A percentile compares a stretch with the other conserved stretches of the same genome.
phyloP scores from a whole-genome alignment of 2,329 filamentous ascomycete genomes.

The Colletotrichum sp. region DNA sequence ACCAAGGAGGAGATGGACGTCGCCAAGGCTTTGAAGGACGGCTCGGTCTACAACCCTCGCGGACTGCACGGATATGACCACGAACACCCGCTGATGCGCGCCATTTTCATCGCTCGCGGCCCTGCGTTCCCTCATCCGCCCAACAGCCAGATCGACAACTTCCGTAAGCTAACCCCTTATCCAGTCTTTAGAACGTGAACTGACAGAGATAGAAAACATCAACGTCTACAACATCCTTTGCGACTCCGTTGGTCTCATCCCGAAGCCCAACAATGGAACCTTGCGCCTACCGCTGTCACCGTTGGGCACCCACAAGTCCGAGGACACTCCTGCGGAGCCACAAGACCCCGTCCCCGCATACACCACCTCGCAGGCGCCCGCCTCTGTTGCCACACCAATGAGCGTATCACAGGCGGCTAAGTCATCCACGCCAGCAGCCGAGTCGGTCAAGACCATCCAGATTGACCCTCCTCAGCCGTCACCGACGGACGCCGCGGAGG shows the following conservation, averaged over 20 bases:
- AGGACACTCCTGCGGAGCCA: constrained; percentile 53
- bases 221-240: constrained; percentile 96
- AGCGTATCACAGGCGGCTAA: constrained; percentile 19
- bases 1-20: constrained; percentile 80
- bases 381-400: not conserved
- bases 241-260: constrained; percentile 78
- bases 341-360: constrained; percentile 52
- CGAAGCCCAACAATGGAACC: constrained; percentile 86
- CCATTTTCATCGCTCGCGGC: constrained; percentile 90
- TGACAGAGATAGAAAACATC: constrained; percentile 74
- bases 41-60: constrained; percentile 74
- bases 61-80: constrained; percentile 96
- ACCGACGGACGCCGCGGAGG: constrained; percentile 20
- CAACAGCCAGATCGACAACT: constrained; percentile 79
- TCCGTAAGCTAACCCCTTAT: constrained; percentile 68
- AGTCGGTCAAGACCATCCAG: constrained; percentile 14
- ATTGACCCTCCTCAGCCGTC: constrained; percentile 26
- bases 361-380: constrained; percentile 3
- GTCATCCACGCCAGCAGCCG: constrained; percentile 4
- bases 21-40: constrained; percentile 66
- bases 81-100: constrained; percentile 92
- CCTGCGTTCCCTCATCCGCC: constrained; percentile 89
- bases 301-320: constrained; percentile 64
- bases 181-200: not conserved
- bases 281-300: constrained; percentile 73